A percentile compares a stretch with the other conserved stretches of the same genome.
Conservation (phyloP, 805 yeast genomes). For the Kazachstania africana region DNA sequence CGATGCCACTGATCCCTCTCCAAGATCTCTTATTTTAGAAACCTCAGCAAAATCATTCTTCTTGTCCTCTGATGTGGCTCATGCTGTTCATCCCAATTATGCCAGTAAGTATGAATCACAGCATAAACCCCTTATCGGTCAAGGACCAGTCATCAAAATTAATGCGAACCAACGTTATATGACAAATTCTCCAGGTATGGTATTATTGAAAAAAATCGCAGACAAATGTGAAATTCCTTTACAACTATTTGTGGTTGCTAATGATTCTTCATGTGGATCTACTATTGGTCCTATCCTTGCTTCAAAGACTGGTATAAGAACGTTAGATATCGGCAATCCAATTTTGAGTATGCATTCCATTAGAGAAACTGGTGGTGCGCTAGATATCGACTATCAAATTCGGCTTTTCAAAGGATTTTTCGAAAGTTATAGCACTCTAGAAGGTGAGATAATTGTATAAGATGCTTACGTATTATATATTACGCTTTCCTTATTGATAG, state of each 20-base stretch:
- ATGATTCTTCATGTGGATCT: conserved; percentile 90
- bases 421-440: conserved; percentile 32
- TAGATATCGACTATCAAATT: conserved; percentile 55
- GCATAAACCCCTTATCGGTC: conserved; percentile 72
- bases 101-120: conserved; percentile 58
- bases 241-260: conserved; percentile 86
- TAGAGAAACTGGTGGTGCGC: conserved; percentile 80
- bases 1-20: conserved; percentile 18
- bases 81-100: conserved; percentile 93
- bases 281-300: conserved; percentile 93
- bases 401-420: conserved; percentile 54
- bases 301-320: conserved; percentile 74
- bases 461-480: too few relatives aligned
- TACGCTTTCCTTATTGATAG: too few relatives aligned
- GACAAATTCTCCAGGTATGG: conserved; percentile 85
- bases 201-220: conserved; percentile 63
- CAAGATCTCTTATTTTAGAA: conserved; percentile 35
- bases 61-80: conserved; percentile 92
- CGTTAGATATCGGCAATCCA: conserved; percentile 85
- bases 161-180: conserved; percentile 94
- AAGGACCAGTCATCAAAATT: conserved; percentile 86
- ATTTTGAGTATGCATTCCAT: conserved; percentile 89
- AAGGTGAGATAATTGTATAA: conserved; percentile 31
- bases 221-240: conserved; percentile 60
- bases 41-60: conserved; percentile 71